These are phyloP conservation scores for Colletotrichum spinosum DNA, from an alignment of 2,329 filamentous ascomycete genomes.

Conservation along the genomic window DNA sequence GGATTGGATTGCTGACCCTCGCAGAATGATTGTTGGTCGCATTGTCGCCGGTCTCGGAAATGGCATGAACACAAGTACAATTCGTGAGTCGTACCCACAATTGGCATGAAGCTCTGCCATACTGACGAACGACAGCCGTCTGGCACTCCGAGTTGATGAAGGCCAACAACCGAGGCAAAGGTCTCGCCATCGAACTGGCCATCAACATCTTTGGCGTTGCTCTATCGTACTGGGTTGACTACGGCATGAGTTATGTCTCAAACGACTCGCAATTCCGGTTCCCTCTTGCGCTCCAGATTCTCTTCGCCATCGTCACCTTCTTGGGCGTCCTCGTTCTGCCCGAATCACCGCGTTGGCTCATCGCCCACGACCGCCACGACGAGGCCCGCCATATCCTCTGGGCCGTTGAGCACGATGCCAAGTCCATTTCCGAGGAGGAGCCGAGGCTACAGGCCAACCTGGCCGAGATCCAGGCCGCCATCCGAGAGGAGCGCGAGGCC, in stretches of 20 bases:
- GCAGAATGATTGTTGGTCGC: constrained; percentile 53
- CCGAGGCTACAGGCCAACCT: constrained; percentile 44
- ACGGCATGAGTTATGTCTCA: constrained; percentile 50
- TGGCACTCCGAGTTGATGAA: constrained; percentile 58
- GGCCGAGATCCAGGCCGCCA: constrained; percentile 51
- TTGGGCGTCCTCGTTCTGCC: constrained; percentile 50
- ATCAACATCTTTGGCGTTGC: constrained; percentile 54
- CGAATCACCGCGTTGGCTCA: constrained; percentile 59
- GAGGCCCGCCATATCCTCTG: constrained; percentile 52
- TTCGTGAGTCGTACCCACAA: constrained; percentile 42
- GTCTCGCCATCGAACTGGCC: constrained; percentile 45
- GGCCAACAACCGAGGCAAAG: constrained; percentile 51
- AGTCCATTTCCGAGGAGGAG: constrained; percentile 42
- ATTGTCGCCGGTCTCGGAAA: constrained; percentile 59
- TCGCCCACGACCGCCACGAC: constrained; percentile 60
- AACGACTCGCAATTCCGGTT: constrained; percentile 56
- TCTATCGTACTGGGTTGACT: constrained; percentile 51
- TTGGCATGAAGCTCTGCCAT: constrained; percentile 6
- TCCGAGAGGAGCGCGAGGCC: constrained; percentile 54
- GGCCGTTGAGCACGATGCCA: constrained; percentile 46
- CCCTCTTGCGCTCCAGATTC: constrained; percentile 57
- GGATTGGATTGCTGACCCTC: no score
- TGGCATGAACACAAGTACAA: constrained; percentile 61
- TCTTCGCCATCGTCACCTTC: constrained; percentile 52
- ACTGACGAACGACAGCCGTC: constrained; percentile 41